phyloP scores from a whole-genome alignment of 345 rosid genomes.

The Brassica napus region DNA sequence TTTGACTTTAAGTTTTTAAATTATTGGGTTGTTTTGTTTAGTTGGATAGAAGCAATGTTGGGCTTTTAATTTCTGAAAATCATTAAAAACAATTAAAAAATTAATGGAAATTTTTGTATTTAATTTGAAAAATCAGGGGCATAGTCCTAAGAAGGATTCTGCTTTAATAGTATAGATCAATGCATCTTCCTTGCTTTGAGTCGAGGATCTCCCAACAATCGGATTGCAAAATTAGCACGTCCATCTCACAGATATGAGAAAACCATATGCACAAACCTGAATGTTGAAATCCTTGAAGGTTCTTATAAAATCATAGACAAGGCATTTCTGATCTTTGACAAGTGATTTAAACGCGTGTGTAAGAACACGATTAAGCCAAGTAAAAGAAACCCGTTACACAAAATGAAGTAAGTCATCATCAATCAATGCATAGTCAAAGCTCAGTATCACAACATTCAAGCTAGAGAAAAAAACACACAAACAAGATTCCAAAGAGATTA shows the following conservation, averaged over 20 bases:
- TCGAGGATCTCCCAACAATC: too few species aligned
- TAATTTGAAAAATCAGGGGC: too few species aligned
- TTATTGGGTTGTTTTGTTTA: too few species aligned
- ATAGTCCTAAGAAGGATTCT: too few species aligned
- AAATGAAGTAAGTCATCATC: slow-evolving; percentile 10
- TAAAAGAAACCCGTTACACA: background rate
- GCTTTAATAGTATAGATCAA: too few species aligned
- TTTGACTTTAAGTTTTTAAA: too few species aligned
- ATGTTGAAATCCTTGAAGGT: slow-evolving; percentile 89
- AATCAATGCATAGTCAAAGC: slow-evolving; percentile 6
- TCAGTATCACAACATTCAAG: background rate
- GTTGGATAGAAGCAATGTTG: too few species aligned
- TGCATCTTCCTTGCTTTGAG: slow-evolving; percentile 79
- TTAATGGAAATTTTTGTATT: too few species aligned
- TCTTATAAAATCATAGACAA: slow-evolving; percentile 87
- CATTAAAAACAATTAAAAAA: too few species aligned
- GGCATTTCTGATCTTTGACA: slow-evolving; percentile 90
- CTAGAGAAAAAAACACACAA: background rate
- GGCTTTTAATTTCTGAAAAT: too few species aligned
- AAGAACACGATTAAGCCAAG: background rate
- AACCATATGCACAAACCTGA: slow-evolving; percentile 57
- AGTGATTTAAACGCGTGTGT: background rate
- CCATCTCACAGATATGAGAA: slow-evolving; percentile 67
- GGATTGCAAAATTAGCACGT: slow-evolving; percentile 82
- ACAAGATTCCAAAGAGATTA: slow-evolving; percentile 12